Percentiles rank a stretch among this genome's conserved stretches.
Conservation (phyloP, 352 stramenopile genomes). For the Globisporangium acanthophoron region DNA sequence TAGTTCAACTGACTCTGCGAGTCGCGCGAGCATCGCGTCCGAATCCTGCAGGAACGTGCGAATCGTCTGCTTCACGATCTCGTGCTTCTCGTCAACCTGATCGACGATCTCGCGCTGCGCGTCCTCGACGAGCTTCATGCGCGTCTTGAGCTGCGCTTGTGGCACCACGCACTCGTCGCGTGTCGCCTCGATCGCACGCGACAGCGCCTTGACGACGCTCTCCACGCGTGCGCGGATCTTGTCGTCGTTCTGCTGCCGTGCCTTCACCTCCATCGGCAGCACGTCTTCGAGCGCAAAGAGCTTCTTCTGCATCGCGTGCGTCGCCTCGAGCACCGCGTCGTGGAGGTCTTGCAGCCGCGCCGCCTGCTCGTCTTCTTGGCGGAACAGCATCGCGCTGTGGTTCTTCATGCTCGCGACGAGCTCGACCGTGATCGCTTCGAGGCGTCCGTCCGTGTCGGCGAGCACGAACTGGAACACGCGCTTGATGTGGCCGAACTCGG, state of each 20-base stretch:
- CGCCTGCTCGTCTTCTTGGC: constrained; percentile 34
- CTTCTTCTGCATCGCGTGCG: constrained; percentile 34
- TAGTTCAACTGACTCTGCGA: constrained; percentile 8
- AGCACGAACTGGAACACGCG: constrained; percentile 37
- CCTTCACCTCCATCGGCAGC: constrained; percentile 56
- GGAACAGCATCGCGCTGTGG: constrained; percentile 19
- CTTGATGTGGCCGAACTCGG: constrained; percentile 47
- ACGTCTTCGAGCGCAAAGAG: constrained; percentile 52
- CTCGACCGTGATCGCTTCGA: constrained; percentile 34
- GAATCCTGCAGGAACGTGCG: constrained; percentile 24
- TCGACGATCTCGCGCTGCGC: constrained; percentile 10
- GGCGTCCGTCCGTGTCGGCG: constrained; percentile 27
- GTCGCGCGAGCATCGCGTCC: constrained; percentile 22
- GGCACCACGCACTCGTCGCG: constrained; percentile 21
- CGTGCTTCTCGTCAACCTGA: constrained; percentile 21
- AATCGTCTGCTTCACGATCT: constrained; percentile 22
- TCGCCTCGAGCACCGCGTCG: constrained; percentile 27
- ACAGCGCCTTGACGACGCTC: constrained; percentile 27
- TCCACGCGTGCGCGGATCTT: constrained; percentile 45
- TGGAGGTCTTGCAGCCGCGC: constrained; percentile 22
- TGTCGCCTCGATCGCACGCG: constrained; percentile 23
- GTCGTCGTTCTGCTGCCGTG: constrained; percentile 51
- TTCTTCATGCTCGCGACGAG: constrained; percentile 22
- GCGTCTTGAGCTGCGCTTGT: constrained; percentile 15
- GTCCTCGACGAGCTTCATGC: constrained; percentile 27